A percentile compares a stretch with the other conserved stretches of the same genome.
phyloP scores from a whole-genome alignment of 2,329 filamentous ascomycete species.

The Beauveria varroae region DNA sequence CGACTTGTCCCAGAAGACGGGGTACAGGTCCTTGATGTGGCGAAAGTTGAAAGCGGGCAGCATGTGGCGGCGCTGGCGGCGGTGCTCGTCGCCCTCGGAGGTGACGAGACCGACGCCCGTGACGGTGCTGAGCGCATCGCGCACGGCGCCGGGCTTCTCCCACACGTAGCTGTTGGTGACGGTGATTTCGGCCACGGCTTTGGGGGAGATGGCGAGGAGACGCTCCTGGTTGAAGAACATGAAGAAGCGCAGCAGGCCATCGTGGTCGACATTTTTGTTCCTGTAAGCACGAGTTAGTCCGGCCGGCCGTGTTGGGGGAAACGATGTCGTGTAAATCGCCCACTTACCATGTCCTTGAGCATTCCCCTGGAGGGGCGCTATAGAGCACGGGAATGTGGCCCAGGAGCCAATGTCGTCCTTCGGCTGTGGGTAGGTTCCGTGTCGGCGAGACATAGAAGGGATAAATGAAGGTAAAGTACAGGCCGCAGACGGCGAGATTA shows the following conservation, averaged over 20 bases:
- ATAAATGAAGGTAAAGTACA: conserved; percentile 33
- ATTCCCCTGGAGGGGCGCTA: conserved; percentile 32
- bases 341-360: conserved; percentile 40
- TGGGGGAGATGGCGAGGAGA: conserved; percentile 53
- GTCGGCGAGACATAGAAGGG: conserved; percentile 35
- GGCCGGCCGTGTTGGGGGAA: not conserved
- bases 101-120: conserved; percentile 67
- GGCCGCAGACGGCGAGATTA: conserved; percentile 17
- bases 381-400: conserved; percentile 40
- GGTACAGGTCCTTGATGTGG: conserved; percentile 77
- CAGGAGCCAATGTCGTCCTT: conserved; percentile 35
- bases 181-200: conserved; percentile 62
- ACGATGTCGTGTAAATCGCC: no score
- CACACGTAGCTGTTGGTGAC: conserved; percentile 65
- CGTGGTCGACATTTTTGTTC: conserved; percentile 54
- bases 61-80: conserved; percentile 68
- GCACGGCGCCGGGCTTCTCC: conserved; percentile 50
- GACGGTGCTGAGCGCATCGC: conserved; percentile 51
- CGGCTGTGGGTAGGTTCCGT: conserved; percentile 36
- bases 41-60: conserved; percentile 80
- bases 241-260: conserved; percentile 62
- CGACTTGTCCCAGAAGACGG: conserved; percentile 75
- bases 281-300: conserved; percentile 35
- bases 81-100: conserved; percentile 88
- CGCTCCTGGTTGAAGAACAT: conserved; percentile 55